Evolutionary conservation across 169 alveolate genomes (phyloP), one percentile per base, ranked within the genome.

Genomic region (Plasmodium chabaudi): DNA sequence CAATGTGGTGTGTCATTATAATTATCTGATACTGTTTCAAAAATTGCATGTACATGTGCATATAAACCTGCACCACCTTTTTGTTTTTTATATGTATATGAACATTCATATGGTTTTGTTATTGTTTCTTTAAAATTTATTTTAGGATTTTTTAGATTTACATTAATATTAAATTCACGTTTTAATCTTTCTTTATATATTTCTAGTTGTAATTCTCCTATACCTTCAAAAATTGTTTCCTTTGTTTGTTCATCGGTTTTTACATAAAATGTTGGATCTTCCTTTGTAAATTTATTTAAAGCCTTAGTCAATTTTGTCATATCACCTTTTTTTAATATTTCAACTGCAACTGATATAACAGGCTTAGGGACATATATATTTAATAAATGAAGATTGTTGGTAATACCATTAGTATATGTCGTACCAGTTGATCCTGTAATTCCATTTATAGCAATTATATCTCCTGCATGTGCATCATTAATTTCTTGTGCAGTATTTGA

Each of bases 31-130:
- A 94, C 87, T 4, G 99, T 98, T 91, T 97, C 98, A 21, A 97
- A 82, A 87, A 96, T 96, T 2, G 98, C 99, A 13, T 94, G 94
- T 15, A 95, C 93, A 92, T 96, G 97, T 42, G 98, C 99, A 92
- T 95, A 97, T 87, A 97, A 97, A n/a, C 99, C 99, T 17, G 98
- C 98, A 46, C 99, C 99, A n/a, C 99, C 99, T 59, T 97, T 92
- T 74, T 98, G 98, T 63, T 97, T 96, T 88, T 98, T 98, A 88
- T 98, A 99, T 1, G 98, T 93, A 90, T 97, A 98, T 47, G 97
- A 96, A 73, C 96, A 98, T 59, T 92, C 88, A 17, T 94, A 95
- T 70, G 96, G 94, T 34, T 82, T 23, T 5, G 97, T 93, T 17
- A 97, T 93, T 0, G 98, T 90, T 90, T 97, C 99, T 91, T 98